These are phyloP conservation scores for Castanea crenata DNA, from an alignment of 306 rosid species.

Conservation along the genomic window DNA sequence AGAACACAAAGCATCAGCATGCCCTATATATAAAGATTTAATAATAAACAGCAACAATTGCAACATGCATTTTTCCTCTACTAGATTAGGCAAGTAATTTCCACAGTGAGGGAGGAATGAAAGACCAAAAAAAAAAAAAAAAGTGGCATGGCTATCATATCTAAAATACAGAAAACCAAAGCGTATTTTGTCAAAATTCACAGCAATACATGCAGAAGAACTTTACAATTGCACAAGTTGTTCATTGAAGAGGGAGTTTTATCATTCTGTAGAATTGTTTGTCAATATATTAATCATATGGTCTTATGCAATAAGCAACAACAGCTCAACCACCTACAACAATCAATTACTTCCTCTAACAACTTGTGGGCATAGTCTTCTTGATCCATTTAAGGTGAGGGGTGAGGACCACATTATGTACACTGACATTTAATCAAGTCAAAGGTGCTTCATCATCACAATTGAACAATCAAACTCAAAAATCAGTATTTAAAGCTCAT, in stretches of 20 bases:
- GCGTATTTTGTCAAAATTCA: background rate
- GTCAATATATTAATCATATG: background rate
- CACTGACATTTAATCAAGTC: background rate
- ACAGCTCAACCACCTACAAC: background rate
- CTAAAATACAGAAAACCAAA: background rate
- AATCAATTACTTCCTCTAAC: background rate
- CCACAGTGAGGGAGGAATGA: too few species aligned
- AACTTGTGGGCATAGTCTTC: background rate
- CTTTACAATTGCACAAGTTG: background rate
- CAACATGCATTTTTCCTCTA: background rate
- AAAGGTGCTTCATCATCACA: background rate
- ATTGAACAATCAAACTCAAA: background rate
- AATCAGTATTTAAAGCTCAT: background rate
- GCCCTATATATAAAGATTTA: background rate
- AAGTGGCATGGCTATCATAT: too few species aligned
- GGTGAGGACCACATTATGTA: background rate
- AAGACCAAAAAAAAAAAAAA: too few species aligned
- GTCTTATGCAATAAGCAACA: background rate
- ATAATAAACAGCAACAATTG: background rate
- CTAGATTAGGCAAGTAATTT: too few species aligned
- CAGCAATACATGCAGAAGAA: background rate
- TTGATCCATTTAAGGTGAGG: background rate
- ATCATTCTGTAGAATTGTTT: background rate
- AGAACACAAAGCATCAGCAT: conserved; percentile 21
- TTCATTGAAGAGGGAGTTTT: background rate